phyloP scores from a whole-genome alignment of 2,329 filamentous ascomycete species.

The Cladophialophora carrionii region DNA sequence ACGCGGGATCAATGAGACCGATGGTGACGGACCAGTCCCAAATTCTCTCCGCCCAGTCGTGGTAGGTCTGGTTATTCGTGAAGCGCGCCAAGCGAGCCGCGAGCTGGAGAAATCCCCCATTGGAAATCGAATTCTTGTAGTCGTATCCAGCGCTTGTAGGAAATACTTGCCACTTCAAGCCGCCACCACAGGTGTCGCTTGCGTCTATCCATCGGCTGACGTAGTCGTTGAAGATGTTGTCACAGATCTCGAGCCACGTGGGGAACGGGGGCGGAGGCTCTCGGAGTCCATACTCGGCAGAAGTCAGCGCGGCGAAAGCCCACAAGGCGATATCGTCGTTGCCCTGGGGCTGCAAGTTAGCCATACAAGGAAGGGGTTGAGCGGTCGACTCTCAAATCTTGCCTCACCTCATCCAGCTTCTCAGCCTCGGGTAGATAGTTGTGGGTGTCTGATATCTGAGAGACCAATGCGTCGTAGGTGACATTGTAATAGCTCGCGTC shows the following conservation, averaged over 20 bases:
- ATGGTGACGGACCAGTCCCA: conserved; percentile 61
- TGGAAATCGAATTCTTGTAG: conserved; percentile 62
- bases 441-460: conserved; percentile 61
- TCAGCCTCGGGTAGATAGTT: conserved; percentile 61
- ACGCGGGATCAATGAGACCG: conserved; percentile 63
- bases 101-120: conserved; percentile 61
- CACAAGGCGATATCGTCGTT: conserved; percentile 74
- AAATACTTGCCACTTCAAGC: conserved; percentile 83
- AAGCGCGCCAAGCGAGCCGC: conserved; percentile 73
- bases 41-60: conserved; percentile 68
- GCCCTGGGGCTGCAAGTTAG: conserved; percentile 39
- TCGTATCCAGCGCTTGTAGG: conserved; percentile 69
- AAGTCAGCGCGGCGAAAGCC: conserved; percentile 68
- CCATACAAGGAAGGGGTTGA: not conserved
- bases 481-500: conserved; percentile 64
- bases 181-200: conserved; percentile 65
- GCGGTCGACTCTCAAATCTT: not conserved
- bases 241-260: conserved; percentile 60
- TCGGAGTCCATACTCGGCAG: conserved; percentile 66
- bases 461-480: conserved; percentile 62
- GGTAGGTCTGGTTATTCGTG: conserved; percentile 77
- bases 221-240: conserved; percentile 73
- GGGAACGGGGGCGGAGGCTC: conserved; percentile 52
- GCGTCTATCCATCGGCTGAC: conserved; percentile 67
- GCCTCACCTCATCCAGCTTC: conserved; percentile 32